Evolutionary conservation across 2,329 filamentous ascomycete genomes (phyloP).

Genomic region (Colletotrichum horii): DNA sequence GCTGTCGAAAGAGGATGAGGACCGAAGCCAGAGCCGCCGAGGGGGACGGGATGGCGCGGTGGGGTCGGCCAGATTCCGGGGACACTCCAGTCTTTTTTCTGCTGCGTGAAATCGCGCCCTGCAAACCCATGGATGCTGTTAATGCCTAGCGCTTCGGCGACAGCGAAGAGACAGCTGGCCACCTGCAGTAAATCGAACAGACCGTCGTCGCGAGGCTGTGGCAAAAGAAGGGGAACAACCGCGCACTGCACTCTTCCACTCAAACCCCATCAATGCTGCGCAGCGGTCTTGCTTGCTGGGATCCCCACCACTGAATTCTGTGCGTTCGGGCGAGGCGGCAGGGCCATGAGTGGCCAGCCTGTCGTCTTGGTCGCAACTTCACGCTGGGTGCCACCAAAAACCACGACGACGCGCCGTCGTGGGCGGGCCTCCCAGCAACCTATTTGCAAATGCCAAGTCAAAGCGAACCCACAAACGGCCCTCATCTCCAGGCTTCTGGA

Average conservation of each 20-base stretch:
- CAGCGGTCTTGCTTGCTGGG: constrained; percentile 6
- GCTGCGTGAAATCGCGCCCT: not conserved
- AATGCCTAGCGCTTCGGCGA: constrained; percentile 13
- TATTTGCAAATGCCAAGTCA: constrained; percentile 19
- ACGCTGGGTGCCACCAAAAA: not conserved
- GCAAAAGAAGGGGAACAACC: constrained; percentile 5
- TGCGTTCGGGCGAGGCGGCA: constrained; percentile 8
- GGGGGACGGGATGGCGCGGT: not conserved
- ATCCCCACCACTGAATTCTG: constrained; percentile 3
- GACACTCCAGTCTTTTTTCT: not conserved
- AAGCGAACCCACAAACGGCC: not conserved
- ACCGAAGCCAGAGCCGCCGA: not conserved
- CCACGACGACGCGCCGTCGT: not conserved
- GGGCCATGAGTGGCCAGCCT: not conserved
- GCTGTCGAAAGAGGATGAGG: constrained; percentile 1
- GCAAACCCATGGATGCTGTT: not conserved
- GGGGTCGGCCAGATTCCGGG: constrained; percentile 21
- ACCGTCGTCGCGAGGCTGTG: constrained; percentile 18
- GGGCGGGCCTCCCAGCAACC: constrained; percentile 9
- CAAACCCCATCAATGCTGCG: constrained; percentile 12
- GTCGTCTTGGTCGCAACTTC: not conserved
- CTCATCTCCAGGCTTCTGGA: constrained; percentile 18
- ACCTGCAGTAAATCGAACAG: not conserved
- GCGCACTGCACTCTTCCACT: not conserved
- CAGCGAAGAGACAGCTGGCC: not conserved